These are phyloP conservation scores for Przewalskia tangutica DNA, from an alignment of 257 asterid species.

Conservation along the genomic window DNA sequence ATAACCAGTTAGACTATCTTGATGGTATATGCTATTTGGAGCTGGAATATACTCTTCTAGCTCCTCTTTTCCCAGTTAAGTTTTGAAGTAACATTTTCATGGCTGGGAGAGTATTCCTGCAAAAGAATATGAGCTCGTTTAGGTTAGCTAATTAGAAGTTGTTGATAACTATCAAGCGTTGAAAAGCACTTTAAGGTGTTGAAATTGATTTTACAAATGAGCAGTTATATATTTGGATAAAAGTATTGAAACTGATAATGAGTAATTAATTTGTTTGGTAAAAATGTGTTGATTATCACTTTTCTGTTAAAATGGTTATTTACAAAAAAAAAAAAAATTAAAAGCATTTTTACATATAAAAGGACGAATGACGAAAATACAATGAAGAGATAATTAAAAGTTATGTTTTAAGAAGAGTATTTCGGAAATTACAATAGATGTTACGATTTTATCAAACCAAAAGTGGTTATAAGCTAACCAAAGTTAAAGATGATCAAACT, in stretches of 20 bases:
- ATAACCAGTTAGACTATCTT: background rate
- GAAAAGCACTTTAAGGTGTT: background rate
- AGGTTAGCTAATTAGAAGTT: background rate
- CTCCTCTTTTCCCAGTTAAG: constrained; percentile 18
- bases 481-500: too few relatives aligned
- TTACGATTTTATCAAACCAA: too few relatives aligned
- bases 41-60: constrained; percentile 1
- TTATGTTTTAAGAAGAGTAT: too few relatives aligned
- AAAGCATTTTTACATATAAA: too few relatives aligned
- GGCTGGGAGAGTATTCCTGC: constrained; percentile 23
- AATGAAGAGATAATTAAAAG: too few relatives aligned
- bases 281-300: background rate
- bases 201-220: background rate
- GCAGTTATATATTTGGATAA: background rate
- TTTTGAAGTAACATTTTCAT: constrained; percentile 20
- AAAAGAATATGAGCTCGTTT: background rate
- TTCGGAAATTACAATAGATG: too few relatives aligned
- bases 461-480: too few relatives aligned
- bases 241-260: background rate
- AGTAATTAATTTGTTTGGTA: background rate
- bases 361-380: too few relatives aligned
- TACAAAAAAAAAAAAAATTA: too few relatives aligned
- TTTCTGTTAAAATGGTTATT: background rate
- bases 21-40: background rate
- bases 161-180: background rate